phyloP scores from a whole-genome alignment of 2,329 filamentous ascomycete genomes.

The Hawksworthiomyces lignivorus region DNA sequence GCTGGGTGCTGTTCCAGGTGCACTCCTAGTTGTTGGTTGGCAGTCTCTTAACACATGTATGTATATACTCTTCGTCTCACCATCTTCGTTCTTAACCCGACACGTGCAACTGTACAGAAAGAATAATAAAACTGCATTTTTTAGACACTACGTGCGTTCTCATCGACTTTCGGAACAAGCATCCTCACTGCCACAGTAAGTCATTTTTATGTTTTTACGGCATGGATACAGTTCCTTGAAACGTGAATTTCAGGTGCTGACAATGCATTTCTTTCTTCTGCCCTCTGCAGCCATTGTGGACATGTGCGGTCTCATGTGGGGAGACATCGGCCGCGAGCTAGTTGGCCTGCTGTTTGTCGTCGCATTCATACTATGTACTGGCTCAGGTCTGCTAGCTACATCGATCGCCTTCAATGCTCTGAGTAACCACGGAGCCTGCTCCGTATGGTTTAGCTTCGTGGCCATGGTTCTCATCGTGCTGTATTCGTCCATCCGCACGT shows the following conservation, averaged over 20 bases:
- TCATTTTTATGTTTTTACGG: too few species aligned
- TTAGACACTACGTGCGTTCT: conserved; percentile 25
- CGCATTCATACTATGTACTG: conserved; percentile 39
- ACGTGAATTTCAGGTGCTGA: too few species aligned
- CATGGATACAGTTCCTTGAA: too few species aligned
- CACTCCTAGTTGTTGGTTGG: conserved; percentile 69
- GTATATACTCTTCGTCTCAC: too few species aligned
- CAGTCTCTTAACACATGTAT: conserved; percentile 31
- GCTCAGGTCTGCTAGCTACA: conserved; percentile 51
- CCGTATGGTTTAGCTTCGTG: conserved; percentile 43
- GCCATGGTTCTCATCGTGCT: conserved; percentile 35
- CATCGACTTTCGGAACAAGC: conserved; percentile 27
- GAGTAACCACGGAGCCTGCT: conserved; percentile 26
- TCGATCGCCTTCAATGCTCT: conserved; percentile 53
- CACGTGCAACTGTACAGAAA: background rate
- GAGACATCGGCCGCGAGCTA: conserved; percentile 42
- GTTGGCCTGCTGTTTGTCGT: conserved; percentile 45
- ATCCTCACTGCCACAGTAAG: conserved; percentile 29
- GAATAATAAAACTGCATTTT: conserved; percentile 25
- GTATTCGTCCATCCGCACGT: conserved; percentile 42
- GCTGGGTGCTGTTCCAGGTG: conserved; percentile 74
- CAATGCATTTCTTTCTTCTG: too few species aligned
- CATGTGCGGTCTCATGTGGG: conserved; percentile 49
- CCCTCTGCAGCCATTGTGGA: conserved; percentile 34
- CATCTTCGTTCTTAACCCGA: too few species aligned